Evolutionary conservation across 768 basidiomycete genomes (phyloP).

Genomic region (Mycena galericulata): DNA sequence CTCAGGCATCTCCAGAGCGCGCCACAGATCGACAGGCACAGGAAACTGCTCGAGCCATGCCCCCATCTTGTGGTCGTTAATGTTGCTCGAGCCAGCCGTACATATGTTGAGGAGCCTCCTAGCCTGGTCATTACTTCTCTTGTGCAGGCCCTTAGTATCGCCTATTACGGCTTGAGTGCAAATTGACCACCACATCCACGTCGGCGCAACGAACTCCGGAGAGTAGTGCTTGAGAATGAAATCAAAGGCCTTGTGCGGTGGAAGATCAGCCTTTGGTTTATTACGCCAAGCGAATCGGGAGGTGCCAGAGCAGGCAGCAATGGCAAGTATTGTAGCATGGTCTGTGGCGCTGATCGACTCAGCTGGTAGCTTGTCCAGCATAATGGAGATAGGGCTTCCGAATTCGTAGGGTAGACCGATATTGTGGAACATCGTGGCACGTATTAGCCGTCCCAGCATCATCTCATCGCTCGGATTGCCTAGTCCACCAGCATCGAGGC

Average conservation of each 20-base stretch:
- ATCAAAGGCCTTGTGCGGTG: not conserved
- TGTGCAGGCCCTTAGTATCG: not conserved
- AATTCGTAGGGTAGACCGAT: not conserved
- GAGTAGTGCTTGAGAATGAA: not conserved
- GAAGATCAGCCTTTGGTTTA: not conserved
- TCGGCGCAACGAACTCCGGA: not conserved
- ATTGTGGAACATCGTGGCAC: slow-evolving; percentile 1
- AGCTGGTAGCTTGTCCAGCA: not conserved
- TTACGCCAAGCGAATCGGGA: not conserved
- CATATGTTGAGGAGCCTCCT: not conserved
- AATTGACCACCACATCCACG: slow-evolving; percentile 17
- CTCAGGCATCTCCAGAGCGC: not conserved
- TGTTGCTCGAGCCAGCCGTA: not conserved
- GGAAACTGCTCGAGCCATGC: not conserved
- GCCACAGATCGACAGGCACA: not conserved
- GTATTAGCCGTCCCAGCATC: slow-evolving; percentile 1
- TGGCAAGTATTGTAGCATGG: not conserved
- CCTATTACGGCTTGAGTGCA: not conserved
- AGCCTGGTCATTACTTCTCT: not conserved
- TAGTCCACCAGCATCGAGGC: not conserved
- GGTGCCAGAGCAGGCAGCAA: not conserved
- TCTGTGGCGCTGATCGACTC: not conserved
- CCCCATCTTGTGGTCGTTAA: not conserved
- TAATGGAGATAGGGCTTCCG: not conserved
- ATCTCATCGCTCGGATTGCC: not conserved